Evolutionary conservation across 2,329 filamentous ascomycete species (phyloP).

Genomic region (Capronia coronata): DNA sequence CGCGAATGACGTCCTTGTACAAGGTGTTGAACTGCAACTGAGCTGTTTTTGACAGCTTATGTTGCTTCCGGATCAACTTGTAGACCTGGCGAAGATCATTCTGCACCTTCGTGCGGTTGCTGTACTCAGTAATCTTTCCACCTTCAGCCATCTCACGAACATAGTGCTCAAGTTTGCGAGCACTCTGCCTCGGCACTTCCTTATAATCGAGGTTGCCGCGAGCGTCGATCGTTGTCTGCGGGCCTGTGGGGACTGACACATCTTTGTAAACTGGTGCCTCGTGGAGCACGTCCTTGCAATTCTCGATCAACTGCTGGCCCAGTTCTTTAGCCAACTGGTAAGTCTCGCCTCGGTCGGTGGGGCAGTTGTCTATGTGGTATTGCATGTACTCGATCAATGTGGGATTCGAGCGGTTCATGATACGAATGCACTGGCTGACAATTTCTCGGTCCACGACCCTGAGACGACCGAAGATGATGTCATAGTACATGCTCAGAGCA

Average conservation of each 20-base stretch:
- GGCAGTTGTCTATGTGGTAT: constrained; percentile 98
- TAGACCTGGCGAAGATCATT: constrained; percentile 92
- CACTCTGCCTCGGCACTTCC: constrained; percentile 77
- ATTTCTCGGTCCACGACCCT: constrained; percentile 94
- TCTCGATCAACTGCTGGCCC: constrained; percentile 87
- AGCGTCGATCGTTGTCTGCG: constrained; percentile 83
- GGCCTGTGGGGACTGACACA: constrained; percentile 83
- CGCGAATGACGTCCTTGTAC: constrained; percentile 89
- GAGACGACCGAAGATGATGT: constrained; percentile 94
- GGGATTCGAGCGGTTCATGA: constrained; percentile 98
- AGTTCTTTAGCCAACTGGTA: constrained; percentile 97
- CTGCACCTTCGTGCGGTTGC: constrained; percentile 96
- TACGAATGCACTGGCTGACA: constrained; percentile 94
- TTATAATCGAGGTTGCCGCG: constrained; percentile 89
- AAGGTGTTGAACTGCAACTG: constrained; percentile 94
- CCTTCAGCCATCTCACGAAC: constrained; percentile 98
- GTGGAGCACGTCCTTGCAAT: constrained; percentile 87
- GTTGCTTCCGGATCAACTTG: constrained; percentile 96
- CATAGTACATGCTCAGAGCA: constrained; percentile 96
- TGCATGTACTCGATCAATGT: constrained; percentile 98
- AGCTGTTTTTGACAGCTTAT: constrained; percentile 93
- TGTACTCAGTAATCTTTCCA: constrained; percentile 97
- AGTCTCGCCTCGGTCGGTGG: constrained; percentile 90
- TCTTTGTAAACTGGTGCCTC: constrained; percentile 90
- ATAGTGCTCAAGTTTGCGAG: constrained; percentile 96